phyloP scores from a whole-genome alignment of 352 stramenopile genomes.

The Phytophthora fragariae region DNA sequence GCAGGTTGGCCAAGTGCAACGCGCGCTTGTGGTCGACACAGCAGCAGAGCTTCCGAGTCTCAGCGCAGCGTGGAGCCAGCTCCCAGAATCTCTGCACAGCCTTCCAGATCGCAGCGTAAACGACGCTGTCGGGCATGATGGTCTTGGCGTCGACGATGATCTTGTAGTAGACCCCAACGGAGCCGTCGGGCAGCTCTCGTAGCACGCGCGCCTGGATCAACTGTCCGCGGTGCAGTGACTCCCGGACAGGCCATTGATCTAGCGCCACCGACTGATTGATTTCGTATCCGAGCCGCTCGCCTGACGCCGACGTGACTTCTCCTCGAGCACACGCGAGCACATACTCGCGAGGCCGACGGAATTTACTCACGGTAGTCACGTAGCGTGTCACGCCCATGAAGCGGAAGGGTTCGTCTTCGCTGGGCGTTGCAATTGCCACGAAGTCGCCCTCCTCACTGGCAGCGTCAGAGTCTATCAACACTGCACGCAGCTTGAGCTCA shows the following conservation, averaged over 20 bases:
- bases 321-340: background rate
- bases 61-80: background rate
- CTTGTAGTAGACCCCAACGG: background rate
- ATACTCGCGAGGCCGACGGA: slow-evolving; percentile 1
- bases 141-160: slow-evolving; percentile 1
- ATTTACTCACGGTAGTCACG: background rate
- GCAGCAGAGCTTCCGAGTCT: background rate
- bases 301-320: background rate
- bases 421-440: background rate
- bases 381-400: slow-evolving; percentile 2
- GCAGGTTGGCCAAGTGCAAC: background rate
- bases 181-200: slow-evolving; percentile 2
- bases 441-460: background rate
- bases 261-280: background rate
- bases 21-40: slow-evolving; percentile 1
- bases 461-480: background rate
- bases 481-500: slow-evolving; percentile 1
- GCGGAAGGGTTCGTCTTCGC: background rate
- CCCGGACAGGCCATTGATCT: background rate
- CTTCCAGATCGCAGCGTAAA: background rate
- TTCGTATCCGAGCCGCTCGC: background rate
- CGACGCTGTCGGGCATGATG: background rate
- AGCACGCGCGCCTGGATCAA: background rate
- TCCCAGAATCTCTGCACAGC: background rate
- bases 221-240: background rate